These are phyloP conservation scores for Citrus unshiu DNA, from an alignment of 345 rosid species.

Conservation along the genomic window DNA sequence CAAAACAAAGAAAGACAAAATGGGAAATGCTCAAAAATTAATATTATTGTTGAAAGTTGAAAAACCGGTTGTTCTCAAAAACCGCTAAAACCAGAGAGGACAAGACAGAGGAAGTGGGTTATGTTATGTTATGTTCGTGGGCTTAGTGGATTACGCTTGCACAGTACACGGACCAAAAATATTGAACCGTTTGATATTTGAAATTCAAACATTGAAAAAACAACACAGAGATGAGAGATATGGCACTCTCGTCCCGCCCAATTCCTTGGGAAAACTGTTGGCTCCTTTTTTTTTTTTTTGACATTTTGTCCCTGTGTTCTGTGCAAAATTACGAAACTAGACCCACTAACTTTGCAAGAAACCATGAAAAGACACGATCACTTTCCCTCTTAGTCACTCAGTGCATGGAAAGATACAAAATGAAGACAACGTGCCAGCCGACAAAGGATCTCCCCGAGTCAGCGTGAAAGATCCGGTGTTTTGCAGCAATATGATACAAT, in stretches of 20 bases:
- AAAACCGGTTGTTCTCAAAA: background rate
- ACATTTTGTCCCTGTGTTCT: background rate
- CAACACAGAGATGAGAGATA: conserved; percentile 5
- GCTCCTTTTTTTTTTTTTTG: background rate
- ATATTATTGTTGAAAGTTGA: background rate
- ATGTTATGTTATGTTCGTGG: conserved; percentile 6
- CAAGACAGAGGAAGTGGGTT: conserved; percentile 12
- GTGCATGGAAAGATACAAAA: conserved; percentile 1
- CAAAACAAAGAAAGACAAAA: conserved; percentile 10
- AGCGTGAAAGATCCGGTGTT: conserved; percentile 9
- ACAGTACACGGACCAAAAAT: background rate
- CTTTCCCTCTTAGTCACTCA: conserved; percentile 1
- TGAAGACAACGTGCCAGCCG: conserved; percentile 22
- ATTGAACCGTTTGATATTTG: conserved; percentile 33
- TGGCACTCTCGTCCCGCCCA: conserved; percentile 29
- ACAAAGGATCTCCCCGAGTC: conserved; percentile 15
- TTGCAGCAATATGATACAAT: background rate
- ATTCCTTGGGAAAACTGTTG: background rate
- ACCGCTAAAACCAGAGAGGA: background rate
- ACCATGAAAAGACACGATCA: conserved; percentile 26
- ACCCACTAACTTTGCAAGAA: conserved; percentile 9
- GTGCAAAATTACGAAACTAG: background rate
- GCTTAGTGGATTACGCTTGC: conserved; percentile 2
- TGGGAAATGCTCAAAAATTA: background rate
- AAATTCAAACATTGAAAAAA: conserved; percentile 34